Conservation (phyloP, 176 grass and related monocot genomes). For the Poa pratensis region DNA sequence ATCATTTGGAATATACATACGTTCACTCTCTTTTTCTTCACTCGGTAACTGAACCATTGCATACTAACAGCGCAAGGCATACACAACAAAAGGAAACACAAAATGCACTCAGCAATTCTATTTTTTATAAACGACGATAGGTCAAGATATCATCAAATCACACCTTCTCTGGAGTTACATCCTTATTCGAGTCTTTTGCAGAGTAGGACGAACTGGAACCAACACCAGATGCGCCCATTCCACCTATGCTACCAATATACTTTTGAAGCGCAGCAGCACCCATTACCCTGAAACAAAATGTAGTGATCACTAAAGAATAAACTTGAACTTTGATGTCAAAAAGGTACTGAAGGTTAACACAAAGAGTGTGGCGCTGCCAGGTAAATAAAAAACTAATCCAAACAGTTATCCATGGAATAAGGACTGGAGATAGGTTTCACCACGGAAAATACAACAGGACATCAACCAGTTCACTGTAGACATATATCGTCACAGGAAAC, state of each 20-base stretch:
- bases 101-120: constrained; percentile 6
- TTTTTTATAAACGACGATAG: not conserved
- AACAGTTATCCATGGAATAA: constrained; percentile 5
- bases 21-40: not conserved
- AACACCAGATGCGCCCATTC: constrained; percentile 84
- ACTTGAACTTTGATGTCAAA: constrained; percentile 4
- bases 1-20: constrained; percentile 26
- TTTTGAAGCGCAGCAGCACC: constrained; percentile 76
- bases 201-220: constrained; percentile 84
- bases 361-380: constrained; percentile 13
- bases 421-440: not conserved
- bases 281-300: constrained; percentile 72
- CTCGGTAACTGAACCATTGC: not conserved
- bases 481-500: constrained; percentile 8
- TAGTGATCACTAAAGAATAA: constrained; percentile 34
- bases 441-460: not conserved
- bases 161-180: constrained; percentile 97
- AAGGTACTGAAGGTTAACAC: not conserved
- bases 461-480: not conserved
- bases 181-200: constrained; percentile 93
- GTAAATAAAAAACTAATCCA: constrained; percentile 30
- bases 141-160: constrained; percentile 23
- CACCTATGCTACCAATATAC: constrained; percentile 95
- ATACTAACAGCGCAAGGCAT: not conserved
- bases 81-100: not conserved